These are phyloP conservation scores for Collybia nuda DNA, from an alignment of 768 basidiomycete species.

Conservation along the genomic window DNA sequence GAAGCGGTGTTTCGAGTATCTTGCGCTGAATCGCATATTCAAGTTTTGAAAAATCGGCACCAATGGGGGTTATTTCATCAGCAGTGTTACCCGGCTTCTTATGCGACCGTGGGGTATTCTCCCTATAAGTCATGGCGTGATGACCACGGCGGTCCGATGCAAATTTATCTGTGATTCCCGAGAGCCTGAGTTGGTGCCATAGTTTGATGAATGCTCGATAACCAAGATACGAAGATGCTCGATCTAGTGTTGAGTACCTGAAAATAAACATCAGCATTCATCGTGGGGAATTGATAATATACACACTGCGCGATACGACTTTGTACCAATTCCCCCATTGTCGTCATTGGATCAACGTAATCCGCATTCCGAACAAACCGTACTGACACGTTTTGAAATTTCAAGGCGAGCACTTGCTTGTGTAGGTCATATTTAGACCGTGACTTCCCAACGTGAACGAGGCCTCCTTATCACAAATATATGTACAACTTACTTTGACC, in stretches of 20 bases:
- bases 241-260: constrained; percentile 31
- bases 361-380: constrained; percentile 75
- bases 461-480: not conserved
- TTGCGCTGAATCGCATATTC: constrained; percentile 92
- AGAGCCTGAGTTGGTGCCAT: constrained; percentile 55
- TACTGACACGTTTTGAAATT: constrained; percentile 63
- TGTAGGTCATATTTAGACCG: constrained; percentile 81
- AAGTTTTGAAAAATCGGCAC: constrained; percentile 50
- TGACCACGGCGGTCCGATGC: constrained; percentile 29
- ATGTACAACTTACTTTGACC: constrained; percentile 55
- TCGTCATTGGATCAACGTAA: constrained; percentile 65
- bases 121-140: constrained; percentile 19
- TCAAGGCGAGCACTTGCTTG: constrained; percentile 75
- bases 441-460: constrained; percentile 45
- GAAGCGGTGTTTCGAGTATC: constrained; percentile 69
- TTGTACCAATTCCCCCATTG: constrained; percentile 63
- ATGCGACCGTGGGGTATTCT: constrained; percentile 5
- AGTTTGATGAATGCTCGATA: constrained; percentile 45
- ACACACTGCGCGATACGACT: constrained; percentile 51
- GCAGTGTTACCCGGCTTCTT: constrained; percentile 32
- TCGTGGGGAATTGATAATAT: constrained; percentile 1
- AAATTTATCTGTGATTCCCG: constrained; percentile 35
- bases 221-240: constrained; percentile 30
- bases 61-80: constrained; percentile 57
- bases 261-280: constrained; percentile 1